A percentile compares a stretch with the other conserved stretches of the same genome.
phyloP scores from a whole-genome alignment of 2,329 filamentous ascomycete species.

The Magnaporthales sp. region DNA sequence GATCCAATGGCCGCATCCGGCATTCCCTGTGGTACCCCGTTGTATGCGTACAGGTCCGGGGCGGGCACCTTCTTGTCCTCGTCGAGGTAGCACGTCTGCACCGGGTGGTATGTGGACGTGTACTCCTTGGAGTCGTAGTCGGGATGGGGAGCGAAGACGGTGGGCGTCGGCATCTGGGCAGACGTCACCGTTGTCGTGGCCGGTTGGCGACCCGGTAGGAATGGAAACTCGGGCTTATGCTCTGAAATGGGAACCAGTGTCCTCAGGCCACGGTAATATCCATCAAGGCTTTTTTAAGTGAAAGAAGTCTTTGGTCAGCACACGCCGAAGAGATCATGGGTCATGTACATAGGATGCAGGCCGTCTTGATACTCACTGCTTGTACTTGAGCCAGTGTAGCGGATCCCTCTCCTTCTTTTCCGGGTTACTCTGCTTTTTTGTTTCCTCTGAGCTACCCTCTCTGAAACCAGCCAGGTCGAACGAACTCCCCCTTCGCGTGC shows the following conservation, averaged over 20 bases:
- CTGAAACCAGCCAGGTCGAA: slow-evolving; percentile 12
- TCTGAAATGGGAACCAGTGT: slow-evolving; percentile 54
- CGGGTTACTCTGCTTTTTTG: slow-evolving; percentile 15
- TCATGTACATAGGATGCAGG: no score
- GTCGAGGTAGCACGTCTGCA: slow-evolving; percentile 57
- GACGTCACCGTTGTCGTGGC: slow-evolving; percentile 24
- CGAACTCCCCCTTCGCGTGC: slow-evolving; percentile 21
- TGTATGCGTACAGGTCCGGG: slow-evolving; percentile 59
- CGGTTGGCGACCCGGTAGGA: slow-evolving; percentile 22
- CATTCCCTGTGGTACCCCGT: slow-evolving; percentile 47
- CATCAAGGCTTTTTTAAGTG: slow-evolving; percentile 51
- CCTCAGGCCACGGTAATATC: slow-evolving; percentile 73
- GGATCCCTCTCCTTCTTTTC: slow-evolving; percentile 18
- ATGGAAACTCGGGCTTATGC: slow-evolving; percentile 69
- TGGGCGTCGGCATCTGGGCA: slow-evolving; percentile 33
- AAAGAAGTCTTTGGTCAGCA: not conserved
- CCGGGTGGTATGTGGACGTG: slow-evolving; percentile 38
- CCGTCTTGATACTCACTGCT: slow-evolving; percentile 27
- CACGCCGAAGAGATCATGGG: not conserved
- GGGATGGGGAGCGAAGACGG: slow-evolving; percentile 60
- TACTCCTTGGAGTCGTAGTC: slow-evolving; percentile 51
- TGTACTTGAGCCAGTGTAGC: slow-evolving; percentile 29
- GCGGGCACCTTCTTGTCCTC: slow-evolving; percentile 43
- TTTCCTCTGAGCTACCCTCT: slow-evolving; percentile 13
- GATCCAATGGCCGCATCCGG: slow-evolving; percentile 73